Conservation (phyloP, 805 yeast genomes). For the Metschnikowia rubicola region DNA sequence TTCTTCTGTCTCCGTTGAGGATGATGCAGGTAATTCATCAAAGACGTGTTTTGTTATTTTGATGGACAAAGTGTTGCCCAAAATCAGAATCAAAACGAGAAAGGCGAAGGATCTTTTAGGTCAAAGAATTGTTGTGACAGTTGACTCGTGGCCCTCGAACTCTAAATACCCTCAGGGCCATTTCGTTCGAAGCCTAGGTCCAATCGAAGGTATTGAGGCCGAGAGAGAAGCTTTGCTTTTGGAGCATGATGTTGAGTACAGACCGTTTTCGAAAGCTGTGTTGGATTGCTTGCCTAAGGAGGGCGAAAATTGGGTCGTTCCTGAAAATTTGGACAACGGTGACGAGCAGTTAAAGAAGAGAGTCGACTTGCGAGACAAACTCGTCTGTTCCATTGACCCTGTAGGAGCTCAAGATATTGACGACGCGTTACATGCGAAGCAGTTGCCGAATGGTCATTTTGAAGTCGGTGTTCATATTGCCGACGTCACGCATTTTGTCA, state of each 20-base stretch:
- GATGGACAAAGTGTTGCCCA: constrained; percentile 87
- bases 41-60: constrained; percentile 79
- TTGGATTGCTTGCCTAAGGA: constrained; percentile 88
- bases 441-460: constrained; percentile 85
- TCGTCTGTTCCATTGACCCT: constrained; percentile 95
- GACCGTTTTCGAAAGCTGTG: constrained; percentile 92
- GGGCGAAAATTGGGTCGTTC: constrained; percentile 92
- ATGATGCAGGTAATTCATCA: constrained; percentile 57
- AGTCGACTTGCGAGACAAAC: constrained; percentile 79
- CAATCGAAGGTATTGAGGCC: constrained; percentile 85
- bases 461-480: constrained; percentile 99
- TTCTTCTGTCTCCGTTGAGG: constrained; percentile 56
- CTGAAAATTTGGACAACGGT: constrained; percentile 52
- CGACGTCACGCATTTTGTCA: constrained; percentile 96
- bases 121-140: constrained; percentile 84
- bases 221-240: constrained; percentile 92
- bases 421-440: constrained; percentile 89
- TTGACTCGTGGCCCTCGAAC: constrained; percentile 86
- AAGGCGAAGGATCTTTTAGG: constrained; percentile 80
- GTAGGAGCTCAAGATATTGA: constrained; percentile 98
- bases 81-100: constrained; percentile 81
- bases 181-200: constrained; percentile 85
- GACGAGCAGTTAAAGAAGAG: constrained; percentile 60
- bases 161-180: constrained; percentile 93
- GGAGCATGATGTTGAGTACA: constrained; percentile 94